Evolutionary conservation across 208 protist genomes (phyloP), one percentile per base, ranked within the genome.

Genomic region (Leishmania arabica): DNA sequence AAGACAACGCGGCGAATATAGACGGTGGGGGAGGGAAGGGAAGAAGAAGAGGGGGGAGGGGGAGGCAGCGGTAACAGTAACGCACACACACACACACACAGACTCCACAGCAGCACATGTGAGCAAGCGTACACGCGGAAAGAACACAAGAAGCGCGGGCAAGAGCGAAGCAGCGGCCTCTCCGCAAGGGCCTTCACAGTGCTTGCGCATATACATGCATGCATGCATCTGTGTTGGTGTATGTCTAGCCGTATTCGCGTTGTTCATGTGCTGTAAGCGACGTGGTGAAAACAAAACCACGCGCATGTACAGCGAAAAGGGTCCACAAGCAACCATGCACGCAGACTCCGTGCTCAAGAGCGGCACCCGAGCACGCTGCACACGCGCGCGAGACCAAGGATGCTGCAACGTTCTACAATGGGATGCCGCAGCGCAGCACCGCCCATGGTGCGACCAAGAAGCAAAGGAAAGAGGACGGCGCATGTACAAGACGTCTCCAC

Each of bases 341-440:
- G 15, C 64, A 68, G 64, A 68, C n/a, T 24, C 13, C 64, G 17
- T 54, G n/a, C 17, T n/a, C 66, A 8, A 42, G 66, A 47, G 40
- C 66, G 15, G 40, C 24, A 47, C 37, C 66, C 40, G 37, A 70
- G 65, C 11, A 34, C 62, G 45, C 5, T 8, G 62, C 62, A 21
- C 19, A 3, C 21, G 66, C 8, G 37, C 17, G 21, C 9, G 66
- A 47, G 66, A n/a, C 42, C 34, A n/a, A n/a, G 40, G 66, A 71
- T 71, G 66, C 66, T 42, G 66, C 27, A 8, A 49, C 3, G 40
- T 21, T 71, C 40, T 40, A 5, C 15, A 71, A 71, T 37, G 40
- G 19, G 40, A 6, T 47, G 19, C 40, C 40, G 8, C 24, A 80
- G 60, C 34, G 77, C 77, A 34, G 82, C 79, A 84, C 68, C 77